phyloP scores from a whole-genome alignment of 2,329 filamentous ascomycete species.

The Colletotrichum siamense region DNA sequence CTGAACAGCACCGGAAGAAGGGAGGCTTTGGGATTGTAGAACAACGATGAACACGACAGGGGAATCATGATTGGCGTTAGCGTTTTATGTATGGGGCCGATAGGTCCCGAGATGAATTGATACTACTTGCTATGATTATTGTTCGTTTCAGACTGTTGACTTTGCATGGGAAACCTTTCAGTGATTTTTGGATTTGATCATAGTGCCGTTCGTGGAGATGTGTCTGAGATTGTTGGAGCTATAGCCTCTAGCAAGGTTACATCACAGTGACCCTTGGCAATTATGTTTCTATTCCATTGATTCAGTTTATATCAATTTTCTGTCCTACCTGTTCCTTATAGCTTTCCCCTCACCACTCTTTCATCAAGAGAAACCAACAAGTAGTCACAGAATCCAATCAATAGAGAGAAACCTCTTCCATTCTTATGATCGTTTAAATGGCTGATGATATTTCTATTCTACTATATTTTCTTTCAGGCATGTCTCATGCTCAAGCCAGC shows the following conservation, averaged over 20 bases:
- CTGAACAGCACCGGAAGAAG: slow-evolving; percentile 39
- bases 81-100: not conserved
- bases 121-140: not conserved
- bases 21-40: slow-evolving; percentile 36
- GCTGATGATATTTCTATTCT: not conserved
- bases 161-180: not conserved
- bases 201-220: not conserved
- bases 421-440: not conserved
- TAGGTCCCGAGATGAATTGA: not conserved
- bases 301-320: not conserved
- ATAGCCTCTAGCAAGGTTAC: not conserved
- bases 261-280: not conserved
- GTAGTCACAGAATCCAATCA: not conserved
- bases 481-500: slow-evolving; percentile 19
- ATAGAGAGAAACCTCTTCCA: not conserved
- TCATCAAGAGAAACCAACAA: no score
- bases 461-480: not conserved
- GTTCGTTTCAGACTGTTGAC: accelerated
- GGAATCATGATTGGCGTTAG: not conserved
- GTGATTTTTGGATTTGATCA: not conserved
- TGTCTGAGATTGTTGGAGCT: not conserved
- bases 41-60: not conserved
- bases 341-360: not conserved
- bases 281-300: not conserved
- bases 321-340: not conserved